Conservation (phyloP, 1,139 yeast genomes). For the Lodderomyces pseudojiufengensis region DNA sequence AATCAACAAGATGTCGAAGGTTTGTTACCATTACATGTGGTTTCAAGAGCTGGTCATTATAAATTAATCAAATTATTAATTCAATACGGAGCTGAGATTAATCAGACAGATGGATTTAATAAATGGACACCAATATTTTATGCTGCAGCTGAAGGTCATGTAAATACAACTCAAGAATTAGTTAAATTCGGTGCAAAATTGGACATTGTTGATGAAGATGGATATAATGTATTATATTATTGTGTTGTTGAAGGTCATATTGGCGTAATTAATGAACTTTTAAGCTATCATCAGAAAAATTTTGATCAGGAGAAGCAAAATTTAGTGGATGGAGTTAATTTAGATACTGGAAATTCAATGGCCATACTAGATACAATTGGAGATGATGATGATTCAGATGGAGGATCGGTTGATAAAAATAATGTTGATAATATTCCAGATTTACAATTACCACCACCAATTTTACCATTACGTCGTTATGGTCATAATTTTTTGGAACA, state of each 20-base stretch:
- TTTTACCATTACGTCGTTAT: slow-evolving; percentile 84
- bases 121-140: slow-evolving; percentile 94
- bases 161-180: slow-evolving; percentile 63
- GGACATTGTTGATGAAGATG: slow-evolving; percentile 76
- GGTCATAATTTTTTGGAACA: slow-evolving; percentile 95
- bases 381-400: slow-evolving; percentile 23
- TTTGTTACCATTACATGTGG: slow-evolving; percentile 80
- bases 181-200: slow-evolving; percentile 71
- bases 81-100: slow-evolving; percentile 72
- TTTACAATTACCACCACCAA: slow-evolving; percentile 90
- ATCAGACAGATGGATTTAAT: slow-evolving; percentile 77
- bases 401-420: slow-evolving; percentile 27
- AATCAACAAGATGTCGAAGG: slow-evolving; percentile 82
- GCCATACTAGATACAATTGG: slow-evolving; percentile 23
- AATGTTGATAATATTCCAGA: slow-evolving; percentile 75
- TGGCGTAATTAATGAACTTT: slow-evolving; percentile 66
- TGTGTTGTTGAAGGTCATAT: slow-evolving; percentile 95
- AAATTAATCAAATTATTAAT: slow-evolving; percentile 65
- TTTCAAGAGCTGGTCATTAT: slow-evolving; percentile 78
- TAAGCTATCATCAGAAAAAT: slow-evolving; percentile 22
- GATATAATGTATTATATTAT: slow-evolving; percentile 77
- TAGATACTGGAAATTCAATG: slow-evolving; percentile 14
- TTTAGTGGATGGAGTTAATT: background rate
- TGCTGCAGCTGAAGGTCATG: slow-evolving; percentile 84
- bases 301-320: background rate